Base-by-base conservation (phyloP, 345 rosid genomes). In the Pugionium dolabratum region DNA sequence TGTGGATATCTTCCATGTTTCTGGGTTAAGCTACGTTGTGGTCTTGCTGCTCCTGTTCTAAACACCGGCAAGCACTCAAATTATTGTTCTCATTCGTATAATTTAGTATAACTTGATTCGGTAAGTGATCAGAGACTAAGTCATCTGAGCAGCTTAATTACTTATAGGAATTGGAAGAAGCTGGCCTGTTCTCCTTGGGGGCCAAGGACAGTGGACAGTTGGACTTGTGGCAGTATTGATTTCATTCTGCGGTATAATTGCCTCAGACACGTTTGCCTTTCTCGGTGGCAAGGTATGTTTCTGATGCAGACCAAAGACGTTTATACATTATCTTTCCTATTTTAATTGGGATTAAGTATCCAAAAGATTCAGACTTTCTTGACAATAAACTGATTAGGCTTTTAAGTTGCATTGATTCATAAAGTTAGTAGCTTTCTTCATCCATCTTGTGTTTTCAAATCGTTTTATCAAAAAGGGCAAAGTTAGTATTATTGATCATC, bases 1-100 rank as follows among this genome's bases (percentile, higher is more conserved):
- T 88, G 91, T 39, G 97, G 98, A 3, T 93, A 89, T 79, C 96
- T 93, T 69, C 97, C 97, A 81, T 93, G 91, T 73, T 93, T 93
- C 39, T 93, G 98, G 97, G 81, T 87, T 52, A 93, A 89, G 84
- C 96, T 93, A 64, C 86, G 94, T 27, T 91, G 91, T 79, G 86
- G 91, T 45, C 75, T 93, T 59, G 83, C 91, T 46, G 80, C 82
- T 53, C 95, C 97, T 56, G 87, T 93, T 40, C 75, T 89, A 69
- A 84, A 89, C 76, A 76, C 89, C n/a, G 78, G 96, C 85, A 78
- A 86, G 96, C 49, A 74, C 72, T 46, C 63, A 8, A 7, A 41
- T 33, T 29, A 43, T 53, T 51, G 2, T 85, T 7, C 81, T 6
- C 32, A 3, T 45, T 37, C 64, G 47, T 58, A 10, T 54, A 43